These are phyloP conservation scores for Bretziella fagacearum DNA, from an alignment of 2,329 filamentous ascomycete genomes.

Conservation along the genomic window DNA sequence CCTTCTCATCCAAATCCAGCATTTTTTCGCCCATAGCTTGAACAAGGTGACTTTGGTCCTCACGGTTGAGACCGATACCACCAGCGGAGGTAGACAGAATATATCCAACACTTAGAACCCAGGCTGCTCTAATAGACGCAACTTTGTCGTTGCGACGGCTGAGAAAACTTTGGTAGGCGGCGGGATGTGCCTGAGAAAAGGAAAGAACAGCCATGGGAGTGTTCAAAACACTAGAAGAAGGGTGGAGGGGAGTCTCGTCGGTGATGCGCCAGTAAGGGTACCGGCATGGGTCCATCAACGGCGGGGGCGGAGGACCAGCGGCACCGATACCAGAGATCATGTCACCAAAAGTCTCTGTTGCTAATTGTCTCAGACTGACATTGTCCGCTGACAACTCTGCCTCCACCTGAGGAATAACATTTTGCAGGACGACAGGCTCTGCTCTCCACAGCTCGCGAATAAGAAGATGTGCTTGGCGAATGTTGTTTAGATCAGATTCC, in stretches of 20 bases:
- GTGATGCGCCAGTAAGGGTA: constrained; percentile 61
- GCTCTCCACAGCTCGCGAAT: constrained; percentile 89
- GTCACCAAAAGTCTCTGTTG: constrained; percentile 86
- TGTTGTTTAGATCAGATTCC: constrained; percentile 70
- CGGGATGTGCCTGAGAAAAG: constrained; percentile 65
- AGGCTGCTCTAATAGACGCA: constrained; percentile 62
- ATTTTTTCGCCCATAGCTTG: constrained; percentile 63
- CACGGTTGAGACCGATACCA: constrained; percentile 68
- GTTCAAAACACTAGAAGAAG: constrained; percentile 48
- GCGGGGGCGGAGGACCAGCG: constrained; percentile 61
- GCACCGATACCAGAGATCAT: constrained; percentile 89
- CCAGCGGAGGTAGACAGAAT: constrained; percentile 86
- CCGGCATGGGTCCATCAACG: constrained; percentile 59
- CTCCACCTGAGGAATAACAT: constrained; percentile 86
- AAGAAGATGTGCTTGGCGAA: constrained; percentile 75
- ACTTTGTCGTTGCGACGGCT: constrained; percentile 77
- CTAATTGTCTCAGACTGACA: constrained; percentile 65
- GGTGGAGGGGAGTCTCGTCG: constrained; percentile 35
- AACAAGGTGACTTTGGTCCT: constrained; percentile 63
- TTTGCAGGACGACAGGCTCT: constrained; percentile 70
- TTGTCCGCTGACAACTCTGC: constrained; percentile 85
- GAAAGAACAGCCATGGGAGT: constrained; percentile 76
- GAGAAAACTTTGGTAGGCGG: constrained; percentile 69
- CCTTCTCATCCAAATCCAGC: constrained; percentile 76
- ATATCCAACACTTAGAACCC: constrained; percentile 68